Evolutionary conservation across 805 yeast genomes (phyloP).

Genomic region (Wickerhamiella galacta): DNA sequence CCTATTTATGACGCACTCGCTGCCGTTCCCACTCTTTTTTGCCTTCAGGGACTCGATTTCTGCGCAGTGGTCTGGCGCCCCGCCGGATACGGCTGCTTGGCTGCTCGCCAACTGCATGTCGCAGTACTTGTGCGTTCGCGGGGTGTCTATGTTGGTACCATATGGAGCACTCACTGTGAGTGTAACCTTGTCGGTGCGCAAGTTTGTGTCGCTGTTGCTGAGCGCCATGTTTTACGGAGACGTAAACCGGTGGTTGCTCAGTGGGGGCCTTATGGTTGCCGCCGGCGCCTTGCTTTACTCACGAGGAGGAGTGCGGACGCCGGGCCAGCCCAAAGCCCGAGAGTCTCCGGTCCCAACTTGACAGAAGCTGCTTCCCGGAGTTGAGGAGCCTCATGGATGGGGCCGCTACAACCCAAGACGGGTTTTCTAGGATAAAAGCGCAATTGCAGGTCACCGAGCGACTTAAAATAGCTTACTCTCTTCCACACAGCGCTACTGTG

Average conservation of each 20-base stretch:
- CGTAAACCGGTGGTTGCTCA: constrained; percentile 25
- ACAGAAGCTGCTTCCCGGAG: too few species aligned
- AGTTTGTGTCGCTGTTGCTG: constrained; percentile 40
- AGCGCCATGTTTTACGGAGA: constrained; percentile 40
- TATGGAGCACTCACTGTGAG: constrained; percentile 45
- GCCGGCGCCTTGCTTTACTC: constrained; percentile 36
- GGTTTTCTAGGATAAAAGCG: too few species aligned
- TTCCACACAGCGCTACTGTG: too few species aligned
- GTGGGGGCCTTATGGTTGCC: constrained; percentile 38
- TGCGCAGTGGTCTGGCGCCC: constrained; percentile 17
- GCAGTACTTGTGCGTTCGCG: constrained; percentile 46
- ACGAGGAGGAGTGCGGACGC: background rate
- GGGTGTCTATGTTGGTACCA: constrained; percentile 49
- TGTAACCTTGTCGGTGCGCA: constrained; percentile 42
- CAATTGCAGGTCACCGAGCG: too few species aligned
- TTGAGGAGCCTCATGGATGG: too few species aligned
- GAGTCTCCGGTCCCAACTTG: too few species aligned
- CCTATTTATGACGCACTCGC: constrained; percentile 41
- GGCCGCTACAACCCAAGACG: too few species aligned
- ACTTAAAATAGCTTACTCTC: too few species aligned
- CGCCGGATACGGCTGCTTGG: constrained; percentile 11
- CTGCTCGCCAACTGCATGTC: constrained; percentile 32
- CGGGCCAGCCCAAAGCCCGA: too few species aligned
- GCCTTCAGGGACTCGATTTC: constrained; percentile 22
- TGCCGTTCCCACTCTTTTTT: constrained; percentile 38